Evolutionary conservation across 139 green algal genomes (phyloP), one percentile per base, ranked within the genome.

Genomic region (Ulvella scutata): DNA sequence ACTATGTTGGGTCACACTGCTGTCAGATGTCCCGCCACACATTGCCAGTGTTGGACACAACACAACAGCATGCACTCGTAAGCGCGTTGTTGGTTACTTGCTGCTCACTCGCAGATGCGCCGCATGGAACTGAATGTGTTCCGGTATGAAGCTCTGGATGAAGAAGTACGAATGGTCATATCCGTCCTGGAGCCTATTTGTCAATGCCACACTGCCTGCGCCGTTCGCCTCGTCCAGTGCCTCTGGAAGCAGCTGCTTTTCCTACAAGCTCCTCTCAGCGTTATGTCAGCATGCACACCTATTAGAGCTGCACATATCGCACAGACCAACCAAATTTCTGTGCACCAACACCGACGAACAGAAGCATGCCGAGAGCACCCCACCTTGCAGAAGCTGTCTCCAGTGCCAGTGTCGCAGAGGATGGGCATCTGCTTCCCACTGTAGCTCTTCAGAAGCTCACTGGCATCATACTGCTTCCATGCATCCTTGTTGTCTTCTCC

Each of bases 141-240:
- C 93, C 0, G 88, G 85, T 0, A 98, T 86, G 74, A 98, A 99
- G 4, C 88, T 91, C 0, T 85, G 79, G 34, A 99, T 97, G 82
- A 96, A 96, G 61, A 89, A 97, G 83, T 98, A 98, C 3, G 77
- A 90, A 79, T 99, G 95, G 80, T 98, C 91, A 74, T 97, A 98
- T 0, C 90, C 91, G 0, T 92, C 86, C 79, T 93, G 88, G 76
- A 77, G 28, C 13, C 44, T 4, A 36, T 62, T 21, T 33, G 28
- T n/a, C 62, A 43, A 21, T 23, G 20, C 62, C 13, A n/a, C 51
- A 21, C 29, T 0, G 13, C 31, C 20, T 29, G 31, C 4, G 28
- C 4, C 28, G 7, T 82, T 82, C 9, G 88, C 92, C 31, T 87
- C 83, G 43, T 88, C 73, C 62, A 99, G 89, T 0, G 72, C 78